Base-by-base conservation (phyloP, 495 filamentous ascomycete genomes). In the Penicillium malachiteum region DNA sequence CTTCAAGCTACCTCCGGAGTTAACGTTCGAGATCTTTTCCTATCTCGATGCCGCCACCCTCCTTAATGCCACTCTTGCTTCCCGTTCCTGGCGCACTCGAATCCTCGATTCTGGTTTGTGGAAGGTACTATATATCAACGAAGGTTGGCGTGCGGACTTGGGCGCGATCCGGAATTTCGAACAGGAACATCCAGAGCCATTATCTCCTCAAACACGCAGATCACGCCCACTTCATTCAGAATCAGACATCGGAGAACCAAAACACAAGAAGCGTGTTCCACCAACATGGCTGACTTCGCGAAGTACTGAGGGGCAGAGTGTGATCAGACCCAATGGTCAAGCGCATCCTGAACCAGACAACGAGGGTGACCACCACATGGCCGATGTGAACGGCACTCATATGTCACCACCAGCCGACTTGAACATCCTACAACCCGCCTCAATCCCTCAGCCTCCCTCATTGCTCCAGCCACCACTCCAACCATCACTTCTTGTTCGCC, bases 81-180 rank as follows among this genome's bases (percentile, higher is more conserved):
- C 92, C 13, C 83, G 87, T 34, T 76, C 83, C 55, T 97, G 95
- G 94, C 84, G 92, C 47, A 78, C 78, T 21, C 79, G 92, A 10
- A 87, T 92, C n/a, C 65, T 88, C 38, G 93, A 97, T 64, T 82
- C 88, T 34, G 86, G 87, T 51, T 78, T 98, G 7, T 98, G 95
- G 95, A 84, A 86, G 65, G 78, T 84, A 8, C 72, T 95, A 1
- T 97, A 95, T 65, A 78, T 84, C 33, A 66, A 80, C 10, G 91
- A 96, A 73, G 95, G 95, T 5, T 98, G 93, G 89, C 84, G 83
- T 39, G 79, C 88, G 5, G 83, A 91, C 57, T 70, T 72, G 12
- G 72, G 77, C 13, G 88, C 91, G 57, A 81, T 96, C 17, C 65
- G 71, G 14, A 66, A 69, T 13, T 92, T 86, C 62, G 92, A 97